Conservation (phyloP, 2,329 filamentous ascomycete species). For the Verticillium tricorpus region DNA sequence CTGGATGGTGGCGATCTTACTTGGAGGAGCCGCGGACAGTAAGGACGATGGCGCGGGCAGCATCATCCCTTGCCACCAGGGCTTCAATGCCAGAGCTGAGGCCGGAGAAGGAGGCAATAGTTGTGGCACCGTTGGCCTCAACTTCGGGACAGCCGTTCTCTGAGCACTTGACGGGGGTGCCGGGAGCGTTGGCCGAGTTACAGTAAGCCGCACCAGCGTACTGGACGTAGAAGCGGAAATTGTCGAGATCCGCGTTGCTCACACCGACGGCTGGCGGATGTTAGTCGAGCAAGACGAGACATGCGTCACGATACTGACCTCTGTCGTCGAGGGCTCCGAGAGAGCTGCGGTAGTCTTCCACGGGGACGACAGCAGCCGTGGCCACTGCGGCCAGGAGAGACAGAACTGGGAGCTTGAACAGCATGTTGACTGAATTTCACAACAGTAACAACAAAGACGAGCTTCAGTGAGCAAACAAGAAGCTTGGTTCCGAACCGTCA, state of each 20-base stretch:
- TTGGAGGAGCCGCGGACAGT: constrained; percentile 55
- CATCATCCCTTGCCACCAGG: constrained; percentile 46
- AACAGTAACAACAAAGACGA: neutral
- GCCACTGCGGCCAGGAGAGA: constrained; percentile 10
- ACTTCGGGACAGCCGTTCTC: constrained; percentile 38
- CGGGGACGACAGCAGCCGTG: constrained; percentile 7
- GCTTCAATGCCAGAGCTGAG: constrained; percentile 39
- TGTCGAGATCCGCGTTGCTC: constrained; percentile 26
- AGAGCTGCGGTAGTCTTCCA: constrained; percentile 5
- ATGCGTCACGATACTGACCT: constrained; percentile 21
- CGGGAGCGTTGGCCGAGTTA: constrained; percentile 37
- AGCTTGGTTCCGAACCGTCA: constrained; percentile 15
- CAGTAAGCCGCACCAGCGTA: constrained; percentile 51
- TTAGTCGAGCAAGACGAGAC: neutral
- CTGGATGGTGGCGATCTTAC: neutral
- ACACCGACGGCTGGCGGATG: constrained; percentile 14
- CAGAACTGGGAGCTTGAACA: constrained; percentile 12
- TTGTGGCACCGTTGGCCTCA: constrained; percentile 34
- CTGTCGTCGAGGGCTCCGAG: constrained; percentile 21
- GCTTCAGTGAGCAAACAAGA: constrained; percentile 3
- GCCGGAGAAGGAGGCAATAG: constrained; percentile 37
- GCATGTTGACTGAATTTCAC: constrained; percentile 10
- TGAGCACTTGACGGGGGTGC: constrained; percentile 37
- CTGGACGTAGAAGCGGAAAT: constrained; percentile 44
- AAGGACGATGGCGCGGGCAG: constrained; percentile 50